phyloP scores from a whole-genome alignment of 2,329 filamentous ascomycete genomes.

The Phaeosphaeria sp. region DNA sequence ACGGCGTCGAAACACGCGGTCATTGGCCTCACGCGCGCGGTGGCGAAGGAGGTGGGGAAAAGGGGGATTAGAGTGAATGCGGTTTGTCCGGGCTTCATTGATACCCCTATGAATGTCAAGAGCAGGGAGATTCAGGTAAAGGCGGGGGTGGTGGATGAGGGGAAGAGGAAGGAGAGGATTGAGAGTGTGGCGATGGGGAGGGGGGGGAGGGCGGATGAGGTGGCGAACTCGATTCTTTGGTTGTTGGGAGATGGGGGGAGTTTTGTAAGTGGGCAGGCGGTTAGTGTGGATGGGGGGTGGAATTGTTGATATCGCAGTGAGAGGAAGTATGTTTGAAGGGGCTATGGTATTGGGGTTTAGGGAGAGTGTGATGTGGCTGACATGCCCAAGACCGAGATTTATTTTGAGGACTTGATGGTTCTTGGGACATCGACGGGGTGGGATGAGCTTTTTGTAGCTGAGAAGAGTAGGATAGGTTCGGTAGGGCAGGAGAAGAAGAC shows the following conservation, averaged over 20 bases:
- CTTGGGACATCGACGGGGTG: too few relatives aligned
- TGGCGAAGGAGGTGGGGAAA: conserved; percentile 49
- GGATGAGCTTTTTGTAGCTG: too few relatives aligned
- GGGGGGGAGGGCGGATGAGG: conserved; percentile 38
- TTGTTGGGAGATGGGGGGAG: conserved; percentile 54
- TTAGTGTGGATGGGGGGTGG: conserved; percentile 57
- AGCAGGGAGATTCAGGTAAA: background rate
- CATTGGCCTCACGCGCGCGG: conserved; percentile 47
- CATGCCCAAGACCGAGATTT: too few relatives aligned
- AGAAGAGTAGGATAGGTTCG: too few relatives aligned
- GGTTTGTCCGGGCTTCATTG: conserved; percentile 42
- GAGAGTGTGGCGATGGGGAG: conserved; percentile 17
- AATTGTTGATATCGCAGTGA: too few relatives aligned
- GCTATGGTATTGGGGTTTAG: too few relatives aligned
- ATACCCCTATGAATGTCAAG: conserved; percentile 38
- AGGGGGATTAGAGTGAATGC: conserved; percentile 41
- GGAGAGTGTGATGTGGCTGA: too few relatives aligned
- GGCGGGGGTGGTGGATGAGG: background rate
- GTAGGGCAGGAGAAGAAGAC: too few relatives aligned
- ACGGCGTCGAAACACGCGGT: conserved; percentile 49
- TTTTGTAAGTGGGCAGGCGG: conserved; percentile 55
- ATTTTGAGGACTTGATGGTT: too few relatives aligned
- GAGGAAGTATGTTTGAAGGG: too few relatives aligned
- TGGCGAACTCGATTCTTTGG: conserved; percentile 53
- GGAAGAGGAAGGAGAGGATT: background rate